Evolutionary conservation across 2,329 filamentous ascomycete species (phyloP).

Genomic region (Xylaria polymorpha): DNA sequence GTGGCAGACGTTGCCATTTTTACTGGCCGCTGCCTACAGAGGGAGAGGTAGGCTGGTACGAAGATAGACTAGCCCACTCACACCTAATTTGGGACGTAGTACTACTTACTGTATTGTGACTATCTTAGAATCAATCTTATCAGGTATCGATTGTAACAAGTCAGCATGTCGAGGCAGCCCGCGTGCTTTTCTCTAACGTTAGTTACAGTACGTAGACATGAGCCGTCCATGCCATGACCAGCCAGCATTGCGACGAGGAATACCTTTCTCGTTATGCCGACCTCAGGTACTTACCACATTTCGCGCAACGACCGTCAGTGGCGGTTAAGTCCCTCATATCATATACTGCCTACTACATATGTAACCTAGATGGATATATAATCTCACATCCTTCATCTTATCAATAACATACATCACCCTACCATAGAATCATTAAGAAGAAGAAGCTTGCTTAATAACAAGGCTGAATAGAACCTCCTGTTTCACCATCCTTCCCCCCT

Average conservation of each 20-base stretch:
- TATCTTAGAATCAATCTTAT: too few species aligned
- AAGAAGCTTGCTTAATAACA: neutral
- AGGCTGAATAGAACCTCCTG: slow-evolving; percentile 7
- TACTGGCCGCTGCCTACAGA: slow-evolving; percentile 20
- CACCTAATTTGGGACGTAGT: neutral
- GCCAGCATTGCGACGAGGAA: neutral
- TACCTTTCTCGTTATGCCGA: neutral
- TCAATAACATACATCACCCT: neutral
- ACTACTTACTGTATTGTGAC: neutral
- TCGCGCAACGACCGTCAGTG: neutral
- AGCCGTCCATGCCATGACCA: neutral
- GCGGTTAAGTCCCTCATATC: neutral
- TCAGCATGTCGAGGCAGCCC: too few species aligned
- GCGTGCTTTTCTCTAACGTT: neutral
- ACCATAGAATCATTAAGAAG: slow-evolving; percentile 2
- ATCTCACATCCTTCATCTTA: neutral
- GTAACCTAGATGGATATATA: neutral
- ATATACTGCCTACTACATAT: neutral
- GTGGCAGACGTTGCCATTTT: slow-evolving; percentile 13
- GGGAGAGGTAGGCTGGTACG: neutral
- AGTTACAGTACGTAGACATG: neutral
- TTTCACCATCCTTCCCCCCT: neutral
- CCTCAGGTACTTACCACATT: neutral
- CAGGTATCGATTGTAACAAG: neutral
- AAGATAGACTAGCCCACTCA: neutral